Conservation (phyloP, 345 rosid genomes). For the Salix koriyanagi region DNA sequence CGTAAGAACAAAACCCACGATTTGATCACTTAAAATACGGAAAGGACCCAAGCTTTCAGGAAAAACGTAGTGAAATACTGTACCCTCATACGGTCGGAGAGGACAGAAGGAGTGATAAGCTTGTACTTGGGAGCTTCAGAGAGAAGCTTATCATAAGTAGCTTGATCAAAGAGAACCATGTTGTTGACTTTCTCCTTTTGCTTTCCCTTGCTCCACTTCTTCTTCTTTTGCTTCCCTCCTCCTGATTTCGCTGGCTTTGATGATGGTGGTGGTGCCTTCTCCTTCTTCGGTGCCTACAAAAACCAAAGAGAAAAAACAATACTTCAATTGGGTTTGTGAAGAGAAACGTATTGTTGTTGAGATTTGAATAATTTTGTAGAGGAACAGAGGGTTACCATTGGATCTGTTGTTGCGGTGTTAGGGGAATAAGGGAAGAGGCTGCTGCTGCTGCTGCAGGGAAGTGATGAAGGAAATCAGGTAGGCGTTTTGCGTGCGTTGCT, state of each 20-base stretch:
- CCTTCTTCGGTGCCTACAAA: constrained; percentile 52
- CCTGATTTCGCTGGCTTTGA: constrained; percentile 54
- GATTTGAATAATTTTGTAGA: neutral
- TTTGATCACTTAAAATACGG: neutral
- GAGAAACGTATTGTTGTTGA: neutral
- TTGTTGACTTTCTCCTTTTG: constrained; percentile 36
- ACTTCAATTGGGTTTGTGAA: neutral
- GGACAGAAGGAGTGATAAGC: constrained; percentile 31
- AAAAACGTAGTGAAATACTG: neutral
- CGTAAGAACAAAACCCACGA: neutral
- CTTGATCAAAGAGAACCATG: constrained; percentile 31
- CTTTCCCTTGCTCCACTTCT: constrained; percentile 39
- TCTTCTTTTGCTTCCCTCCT: constrained; percentile 57
- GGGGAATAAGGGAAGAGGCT: neutral
- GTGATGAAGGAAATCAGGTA: neutral
- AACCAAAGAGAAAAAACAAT: neutral
- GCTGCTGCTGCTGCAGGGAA: neutral
- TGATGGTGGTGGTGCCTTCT: constrained; percentile 47
- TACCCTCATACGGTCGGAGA: constrained; percentile 32
- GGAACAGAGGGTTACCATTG: neutral
- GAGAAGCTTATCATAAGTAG: constrained; percentile 29
- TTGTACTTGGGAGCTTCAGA: constrained; percentile 29
- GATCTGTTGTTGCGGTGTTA: neutral
- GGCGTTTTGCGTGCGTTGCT: neutral
- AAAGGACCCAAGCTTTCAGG: neutral